phyloP scores from a whole-genome alignment of 164 flowering plant genomes.

The Buxus sempervirens region DNA sequence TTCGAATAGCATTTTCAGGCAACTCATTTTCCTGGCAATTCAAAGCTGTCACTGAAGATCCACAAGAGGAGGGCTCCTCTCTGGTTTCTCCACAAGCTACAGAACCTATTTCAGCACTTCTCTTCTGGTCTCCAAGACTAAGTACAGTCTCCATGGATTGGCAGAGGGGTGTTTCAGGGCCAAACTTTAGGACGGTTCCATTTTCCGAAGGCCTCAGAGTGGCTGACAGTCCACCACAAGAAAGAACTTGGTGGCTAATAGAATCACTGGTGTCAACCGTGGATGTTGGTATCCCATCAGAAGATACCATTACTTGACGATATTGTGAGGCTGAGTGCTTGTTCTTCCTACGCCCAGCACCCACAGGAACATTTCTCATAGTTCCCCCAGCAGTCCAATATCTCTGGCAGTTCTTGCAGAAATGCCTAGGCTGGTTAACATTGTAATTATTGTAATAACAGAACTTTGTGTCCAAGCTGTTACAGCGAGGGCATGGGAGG shows the following conservation, averaged over 20 bases:
- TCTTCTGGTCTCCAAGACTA: slow-evolving; percentile 33
- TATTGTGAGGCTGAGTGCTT: slow-evolving; percentile 41
- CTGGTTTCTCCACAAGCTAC: slow-evolving; percentile 18
- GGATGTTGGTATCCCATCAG: slow-evolving; percentile 33
- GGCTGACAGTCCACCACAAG: slow-evolving; percentile 22
- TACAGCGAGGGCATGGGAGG: slow-evolving; percentile 56
- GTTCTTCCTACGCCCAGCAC: slow-evolving; percentile 48
- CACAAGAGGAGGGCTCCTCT: slow-evolving; percentile 29
- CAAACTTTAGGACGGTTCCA: slow-evolving; percentile 37
- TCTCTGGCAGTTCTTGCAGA: slow-evolving; percentile 50
- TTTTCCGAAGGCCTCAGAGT: slow-evolving; percentile 23
- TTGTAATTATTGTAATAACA: slow-evolving; percentile 58
- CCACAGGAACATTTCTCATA: slow-evolving; percentile 50
- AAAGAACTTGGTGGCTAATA: slow-evolving; percentile 21
- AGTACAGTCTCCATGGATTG: slow-evolving; percentile 41
- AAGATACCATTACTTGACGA: slow-evolving; percentile 26
- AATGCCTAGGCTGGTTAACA: slow-evolving; percentile 55
- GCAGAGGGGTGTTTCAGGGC: slow-evolving; percentile 39
- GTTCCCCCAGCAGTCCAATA: slow-evolving; percentile 65
- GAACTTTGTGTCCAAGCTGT: slow-evolving; percentile 48
- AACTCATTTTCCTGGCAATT: slow-evolving; percentile 20
- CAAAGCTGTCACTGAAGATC: slow-evolving; percentile 25
- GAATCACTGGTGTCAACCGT: slow-evolving; percentile 23
- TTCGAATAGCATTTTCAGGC: slow-evolving; percentile 10
- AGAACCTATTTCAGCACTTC: slow-evolving; percentile 14